Evolutionary conservation across 2,329 filamentous ascomycete species (phyloP), one percentile per base, ranked within the genome.

Genomic region (Pseudofabraea citricarpa): DNA sequence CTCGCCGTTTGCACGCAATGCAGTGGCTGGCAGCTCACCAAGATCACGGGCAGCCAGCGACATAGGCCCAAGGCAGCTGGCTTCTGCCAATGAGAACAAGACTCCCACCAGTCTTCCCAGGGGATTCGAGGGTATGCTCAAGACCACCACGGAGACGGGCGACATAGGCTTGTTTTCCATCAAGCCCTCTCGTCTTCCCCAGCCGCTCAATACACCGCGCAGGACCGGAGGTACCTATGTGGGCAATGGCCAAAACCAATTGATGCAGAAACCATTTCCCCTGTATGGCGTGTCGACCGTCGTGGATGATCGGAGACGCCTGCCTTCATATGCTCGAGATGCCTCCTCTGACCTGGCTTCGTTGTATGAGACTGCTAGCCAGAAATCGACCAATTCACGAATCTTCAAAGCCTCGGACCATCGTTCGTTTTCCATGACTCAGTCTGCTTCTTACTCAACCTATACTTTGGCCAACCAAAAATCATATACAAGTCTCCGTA

Each of bases 121-220:
- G 5, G 74, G 74, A 2, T 63, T 82, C n/a, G 73, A 80, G 52
- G 74, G 77, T 58, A 82, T 83, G 79, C 66, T 83, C 46, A 83
- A 77, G 63, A 83, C 74, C 3, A 81, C 76, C 1, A 83, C 79
- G 1, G 80, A 83, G 56, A 81, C 78, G 7, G 79, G 79, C n/a
- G 77, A 83, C 51, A 79, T 81, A 51, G 78, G 77, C 4, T 62
- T 75, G 39, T 82, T 81, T 58, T 78, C 74, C 40, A 77, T 79
- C 51, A 70, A 66, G 36, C 65, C 71, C 6, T 56, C 61, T 32
- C 57, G 60, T 22, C 43, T 60, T 37, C 53, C 58, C 16, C 52
- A 51, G 27, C 40, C 49, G 24, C 36, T 47, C 24, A 54, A 50
- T 29, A 55, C 45, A 19, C 51, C 53, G 45, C 52, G 54, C 37